These are phyloP conservation scores for Papiliotrema terrestris DNA, from an alignment of 1,284 basidiomycete genomes.

Conservation along the genomic window DNA sequence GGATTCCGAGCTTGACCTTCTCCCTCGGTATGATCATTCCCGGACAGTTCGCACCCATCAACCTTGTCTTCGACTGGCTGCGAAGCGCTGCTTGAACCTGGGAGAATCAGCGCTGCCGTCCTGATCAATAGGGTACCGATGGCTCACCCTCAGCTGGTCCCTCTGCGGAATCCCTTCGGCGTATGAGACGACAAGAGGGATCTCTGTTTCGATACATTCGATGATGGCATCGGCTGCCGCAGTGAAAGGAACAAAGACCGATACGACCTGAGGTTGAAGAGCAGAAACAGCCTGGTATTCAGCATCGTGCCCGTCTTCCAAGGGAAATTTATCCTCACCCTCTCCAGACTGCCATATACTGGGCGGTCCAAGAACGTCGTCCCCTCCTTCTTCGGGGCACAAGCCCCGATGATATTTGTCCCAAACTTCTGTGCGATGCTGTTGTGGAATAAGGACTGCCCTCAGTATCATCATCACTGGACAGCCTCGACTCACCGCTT, in stretches of 20 bases:
- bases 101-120: conserved; percentile 48
- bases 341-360: conserved; percentile 80
- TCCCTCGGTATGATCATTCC: conserved; percentile 77
- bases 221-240: conserved; percentile 84
- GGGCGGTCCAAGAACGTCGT: conserved; percentile 81
- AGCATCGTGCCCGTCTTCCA: too few species aligned
- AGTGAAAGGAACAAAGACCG: too few species aligned
- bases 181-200: conserved; percentile 85
- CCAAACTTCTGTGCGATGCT: conserved; percentile 55
- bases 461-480: too few species aligned
- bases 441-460: background rate
- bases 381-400: conserved; percentile 93
- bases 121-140: conserved; percentile 41
- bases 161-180: conserved; percentile 79
- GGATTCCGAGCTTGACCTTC: conserved; percentile 97
- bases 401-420: conserved; percentile 92
- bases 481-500: conserved; percentile 8
- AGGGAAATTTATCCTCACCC: conserved; percentile 58
- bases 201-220: conserved; percentile 90
- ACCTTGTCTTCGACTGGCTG: conserved; percentile 82
- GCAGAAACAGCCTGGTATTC: too few species aligned
- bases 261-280: too few species aligned
- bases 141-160: conserved; percentile 63
- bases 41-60: conserved; percentile 86
- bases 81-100: conserved; percentile 83